Evolutionary conservation across 2,329 filamentous ascomycete genomes (phyloP), one percentile per base, ranked within the genome.

Genomic region (Ophiocordyceps camponoti-floridani): DNA sequence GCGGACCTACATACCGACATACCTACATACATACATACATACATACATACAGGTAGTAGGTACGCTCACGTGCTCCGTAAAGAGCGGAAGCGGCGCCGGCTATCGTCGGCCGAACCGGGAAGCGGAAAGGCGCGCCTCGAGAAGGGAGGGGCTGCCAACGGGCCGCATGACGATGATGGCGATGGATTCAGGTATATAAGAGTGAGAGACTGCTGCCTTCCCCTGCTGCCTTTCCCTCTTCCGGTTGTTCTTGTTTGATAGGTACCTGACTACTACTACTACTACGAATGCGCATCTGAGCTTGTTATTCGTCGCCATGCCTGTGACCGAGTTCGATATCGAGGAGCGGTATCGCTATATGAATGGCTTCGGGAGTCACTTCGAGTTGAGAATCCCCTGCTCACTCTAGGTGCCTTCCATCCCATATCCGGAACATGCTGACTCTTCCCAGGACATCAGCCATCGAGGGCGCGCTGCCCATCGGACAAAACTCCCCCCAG

Each of bases 401-500:
- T 23, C 14, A 2, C 19, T 23, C 41, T 47, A 35, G 2, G 11
- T 14, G 14, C 14, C 28, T 30, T 30, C 28, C 9, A 30, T 12
- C 28, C 27, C 4, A n/a, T 37, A 37, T n/a, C 50, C 23, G 2
- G 35, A 4, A 30, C 28, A 16, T 5, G 6, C 14, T 11, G 1
- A 6, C 14, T 23, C 23, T 23, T 23, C 9, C 10, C 54, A 88
- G 83, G 58, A 76, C 82, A 40, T 84, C 91, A 68, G 84, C 84
- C 41, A 66, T 89, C 46, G 68, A 78, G 14, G 82, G 79, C 16
- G 79, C 85, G 6, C 68, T 89, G 4, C 84, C 86, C 10, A 57
- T 85, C 47, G 84, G 73, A 43, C 73, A 79, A 38, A 94, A 93
- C 67, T 85, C 82, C 2, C 86, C 86, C 0, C 85, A 93, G 58